Evolutionary conservation across 2,329 filamentous ascomycete genomes (phyloP), one percentile per base, ranked within the genome.

Genomic region (Beauveria sp.): DNA sequence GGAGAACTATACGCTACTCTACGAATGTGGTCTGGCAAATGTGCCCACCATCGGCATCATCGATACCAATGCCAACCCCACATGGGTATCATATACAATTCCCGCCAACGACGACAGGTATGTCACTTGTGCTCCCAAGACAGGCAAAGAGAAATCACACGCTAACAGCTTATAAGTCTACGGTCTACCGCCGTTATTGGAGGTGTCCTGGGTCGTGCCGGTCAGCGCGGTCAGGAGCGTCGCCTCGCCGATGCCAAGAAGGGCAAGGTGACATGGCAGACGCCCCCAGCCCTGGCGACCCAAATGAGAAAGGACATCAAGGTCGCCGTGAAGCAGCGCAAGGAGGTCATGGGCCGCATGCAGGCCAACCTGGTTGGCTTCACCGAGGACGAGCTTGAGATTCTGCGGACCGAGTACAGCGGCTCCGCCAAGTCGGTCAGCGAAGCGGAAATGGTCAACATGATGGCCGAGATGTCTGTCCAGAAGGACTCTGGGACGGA

Each of bases 41-140:
- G 90, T 99, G 61, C 94, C 94, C 1, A 97, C 94, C 0, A 94
- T 99, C 69, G 94, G 93, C 52, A 82, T 99, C 62, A 89, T 97
- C 66, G 94, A 99, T 74, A 97, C 94, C 1, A 90, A 99, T 73
- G 88, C 87, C 2, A 90, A 97, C 74, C 91, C 94, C 0, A 91
- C 91, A 0, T 93, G 90, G 85, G 92, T 97, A 55, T 97, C 94
- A 4, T 99, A 99, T 72, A 90, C 90, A 16, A 97, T 99, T 67
- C 94, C 94, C 2, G 91, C 91, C 55, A 99, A 99, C 73, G 94
- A 99, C 71, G 94, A 99, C 80, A 92, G 88, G 88, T 91, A 73
- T 70, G 80, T 26, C 10, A 28, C 10, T 44, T 34, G 40, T 22
- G 18, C 40, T 3, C 40, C 9, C 9, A 44, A 22, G 24, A 16